A percentile compares a stretch with the other conserved stretches of the same genome.
Evolutionary conservation across 2,329 filamentous ascomycete genomes (phyloP).

Genomic region (Lizonia empirigonia): DNA sequence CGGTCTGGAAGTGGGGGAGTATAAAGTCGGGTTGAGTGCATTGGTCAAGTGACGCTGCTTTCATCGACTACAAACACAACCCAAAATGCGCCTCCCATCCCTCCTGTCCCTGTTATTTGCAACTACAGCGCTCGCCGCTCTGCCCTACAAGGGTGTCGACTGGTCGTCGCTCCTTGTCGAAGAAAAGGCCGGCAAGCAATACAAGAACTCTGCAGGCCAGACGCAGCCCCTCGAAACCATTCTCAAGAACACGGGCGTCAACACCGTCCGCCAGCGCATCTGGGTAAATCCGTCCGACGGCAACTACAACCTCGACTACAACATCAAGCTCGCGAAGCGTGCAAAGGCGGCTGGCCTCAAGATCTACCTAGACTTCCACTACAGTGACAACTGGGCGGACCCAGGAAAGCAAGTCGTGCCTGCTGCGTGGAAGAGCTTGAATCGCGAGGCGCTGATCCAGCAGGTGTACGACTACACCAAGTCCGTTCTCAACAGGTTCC

Average conservation of each 20-base stretch:
- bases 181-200: conserved; percentile 65
- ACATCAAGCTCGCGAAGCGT: conserved; percentile 68
- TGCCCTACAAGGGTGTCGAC: conserved; percentile 70
- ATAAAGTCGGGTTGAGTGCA: conserved; percentile 1
- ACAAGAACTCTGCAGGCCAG: conserved; percentile 62
- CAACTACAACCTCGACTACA: conserved; percentile 72
- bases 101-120: conserved; percentile 30
- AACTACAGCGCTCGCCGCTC: conserved; percentile 49
- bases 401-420: conserved; percentile 67
- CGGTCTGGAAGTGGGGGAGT: neutral
- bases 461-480: conserved; percentile 72
- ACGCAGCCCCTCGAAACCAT: conserved; percentile 66
- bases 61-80: neutral
- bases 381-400: conserved; percentile 74
- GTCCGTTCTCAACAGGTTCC: conserved; percentile 65
- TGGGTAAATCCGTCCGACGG: conserved; percentile 70
- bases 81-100: conserved; percentile 37
- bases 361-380: conserved; percentile 68
- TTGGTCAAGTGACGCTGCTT: neutral
- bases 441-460: conserved; percentile 63
- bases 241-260: conserved; percentile 65
- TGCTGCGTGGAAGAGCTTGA: conserved; percentile 64
- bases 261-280: conserved; percentile 71
- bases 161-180: conserved; percentile 71
- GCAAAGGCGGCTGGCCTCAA: conserved; percentile 66